phyloP scores from a whole-genome alignment of 371 early-diverging fungal species.

The Rhizomucor miehei region DNA sequence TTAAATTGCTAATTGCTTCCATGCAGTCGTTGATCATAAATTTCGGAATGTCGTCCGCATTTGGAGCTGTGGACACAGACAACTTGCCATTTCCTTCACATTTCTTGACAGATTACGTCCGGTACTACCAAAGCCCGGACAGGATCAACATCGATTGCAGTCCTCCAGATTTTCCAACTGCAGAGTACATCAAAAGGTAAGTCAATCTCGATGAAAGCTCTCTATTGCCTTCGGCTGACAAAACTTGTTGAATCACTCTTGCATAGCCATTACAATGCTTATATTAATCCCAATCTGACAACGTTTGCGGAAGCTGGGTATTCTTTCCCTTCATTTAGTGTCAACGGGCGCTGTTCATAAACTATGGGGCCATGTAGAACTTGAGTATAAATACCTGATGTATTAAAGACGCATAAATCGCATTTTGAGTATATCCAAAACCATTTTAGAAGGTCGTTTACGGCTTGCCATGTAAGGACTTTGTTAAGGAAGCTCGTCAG shows the following conservation, averaged over 20 bases:
- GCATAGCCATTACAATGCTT: constrained; percentile 15
- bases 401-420: too few species aligned
- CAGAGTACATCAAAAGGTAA: constrained; percentile 43
- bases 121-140: constrained; percentile 53
- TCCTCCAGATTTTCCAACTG: constrained; percentile 46
- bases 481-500: too few species aligned
- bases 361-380: too few species aligned
- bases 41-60: constrained; percentile 9
- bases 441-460: too few species aligned
- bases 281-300: constrained; percentile 17
- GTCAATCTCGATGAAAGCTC: too few species aligned
- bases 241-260: too few species aligned
- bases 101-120: constrained; percentile 51
- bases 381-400: too few species aligned
- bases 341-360: constrained; percentile 4
- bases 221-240: too few species aligned
- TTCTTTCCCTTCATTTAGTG: constrained; percentile 8
- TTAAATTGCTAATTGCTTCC: too few species aligned
- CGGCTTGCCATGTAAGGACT: too few species aligned
- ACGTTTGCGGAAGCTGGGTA: constrained; percentile 20
- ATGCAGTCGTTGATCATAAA: too few species aligned
- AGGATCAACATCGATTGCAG: constrained; percentile 51
- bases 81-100: constrained; percentile 38
- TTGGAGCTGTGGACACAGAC: constrained; percentile 31
- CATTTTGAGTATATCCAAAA: too few species aligned